A percentile compares a stretch with the other conserved stretches of the same genome.
Evolutionary conservation across 352 stramenopile genomes (phyloP).

Genomic region (Thraustochytrium striatum): DNA sequence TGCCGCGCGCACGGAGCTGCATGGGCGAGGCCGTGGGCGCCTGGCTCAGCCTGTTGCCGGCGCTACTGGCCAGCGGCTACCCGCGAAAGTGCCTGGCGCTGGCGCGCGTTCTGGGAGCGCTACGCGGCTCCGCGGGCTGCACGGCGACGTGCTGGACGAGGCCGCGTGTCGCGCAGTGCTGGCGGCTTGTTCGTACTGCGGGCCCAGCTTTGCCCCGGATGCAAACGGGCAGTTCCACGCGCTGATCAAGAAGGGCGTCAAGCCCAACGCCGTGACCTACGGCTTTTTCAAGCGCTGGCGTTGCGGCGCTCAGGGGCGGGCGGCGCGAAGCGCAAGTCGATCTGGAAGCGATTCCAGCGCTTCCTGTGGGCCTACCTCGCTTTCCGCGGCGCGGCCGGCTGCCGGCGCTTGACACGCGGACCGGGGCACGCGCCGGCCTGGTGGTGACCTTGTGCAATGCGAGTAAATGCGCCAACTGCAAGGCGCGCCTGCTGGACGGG

Average conservation of each 20-base stretch:
- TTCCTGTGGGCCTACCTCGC: conserved; percentile 35
- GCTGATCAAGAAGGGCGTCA: conserved; percentile 5
- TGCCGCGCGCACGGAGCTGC: conserved; percentile 15
- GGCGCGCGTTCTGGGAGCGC: background rate
- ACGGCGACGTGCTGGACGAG: conserved; percentile 37
- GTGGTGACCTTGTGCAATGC: background rate
- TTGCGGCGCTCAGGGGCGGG: background rate
- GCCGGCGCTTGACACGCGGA: background rate
- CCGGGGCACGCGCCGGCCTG: background rate
- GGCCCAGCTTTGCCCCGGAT: conserved; percentile 13
- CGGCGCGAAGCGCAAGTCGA: background rate
- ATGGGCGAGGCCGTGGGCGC: conserved; percentile 11
- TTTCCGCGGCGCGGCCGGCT: background rate
- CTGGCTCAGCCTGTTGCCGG: background rate
- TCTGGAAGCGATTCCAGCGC: conserved; percentile 1
- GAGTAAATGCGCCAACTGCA: conserved; percentile 23
- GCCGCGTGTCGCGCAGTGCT: conserved; percentile 8
- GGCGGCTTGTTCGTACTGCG: background rate
- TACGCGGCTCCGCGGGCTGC: background rate
- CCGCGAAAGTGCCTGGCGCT: background rate
- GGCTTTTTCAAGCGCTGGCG: conserved; percentile 40
- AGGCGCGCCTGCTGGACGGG: conserved; percentile 24
- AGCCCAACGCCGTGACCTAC: conserved; percentile 37
- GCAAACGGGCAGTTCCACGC: conserved; percentile 29
- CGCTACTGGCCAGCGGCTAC: background rate